Base-by-base conservation (phyloP, 176 grass and related monocot species). In the Oryza punctata region DNA sequence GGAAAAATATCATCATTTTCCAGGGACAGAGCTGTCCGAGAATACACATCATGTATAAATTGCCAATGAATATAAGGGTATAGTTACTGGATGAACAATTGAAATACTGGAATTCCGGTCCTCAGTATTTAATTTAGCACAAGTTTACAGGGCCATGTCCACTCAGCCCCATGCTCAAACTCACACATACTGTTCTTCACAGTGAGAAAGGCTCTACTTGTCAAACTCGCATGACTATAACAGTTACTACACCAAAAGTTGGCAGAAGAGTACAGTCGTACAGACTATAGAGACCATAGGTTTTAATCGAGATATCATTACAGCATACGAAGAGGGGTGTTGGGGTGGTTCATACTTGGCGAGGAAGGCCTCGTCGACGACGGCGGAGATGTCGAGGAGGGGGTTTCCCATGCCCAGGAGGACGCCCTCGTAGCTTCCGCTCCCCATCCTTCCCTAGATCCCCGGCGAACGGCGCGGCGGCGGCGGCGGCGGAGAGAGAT, bases 381-480 rank as follows among this genome's bases (percentile, higher is more conserved):
- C 82, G 13, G 89, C 86, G 28, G 92, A 94, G 16, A 94, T 94
- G 83, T 91, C 89, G 30, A 94, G 89, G 66, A 94, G 92, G 49
- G 92, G 92, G 49, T 94, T 94, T 7, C 92, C 89, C 92, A 91
- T 89, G 37, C 92, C 89, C 28, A 94, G 73, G 60, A 91, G 86
- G n/a, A 94, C 9, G 49, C 92, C 92, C 18, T 94, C 84, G 79
- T 50, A 69, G 50, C 50, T 18, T n/a, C 33, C 21, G 49, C 16
- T 57, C 15, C 1, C 52, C 52, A 57, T 21, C 5, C 18, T 57
- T 21, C 2, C 14, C 52, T 15, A 5, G 15, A 57, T 18, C 19
- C 52, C 4, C 68, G 35, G 30, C 47, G 64, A 30, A 50, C 75
- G 49, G 46, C 41, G 24, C 54, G 18, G 67, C 63, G 71, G 37